Conservation (phyloP, 345 rosid genomes). For the Aquilaria yunnanensis region DNA sequence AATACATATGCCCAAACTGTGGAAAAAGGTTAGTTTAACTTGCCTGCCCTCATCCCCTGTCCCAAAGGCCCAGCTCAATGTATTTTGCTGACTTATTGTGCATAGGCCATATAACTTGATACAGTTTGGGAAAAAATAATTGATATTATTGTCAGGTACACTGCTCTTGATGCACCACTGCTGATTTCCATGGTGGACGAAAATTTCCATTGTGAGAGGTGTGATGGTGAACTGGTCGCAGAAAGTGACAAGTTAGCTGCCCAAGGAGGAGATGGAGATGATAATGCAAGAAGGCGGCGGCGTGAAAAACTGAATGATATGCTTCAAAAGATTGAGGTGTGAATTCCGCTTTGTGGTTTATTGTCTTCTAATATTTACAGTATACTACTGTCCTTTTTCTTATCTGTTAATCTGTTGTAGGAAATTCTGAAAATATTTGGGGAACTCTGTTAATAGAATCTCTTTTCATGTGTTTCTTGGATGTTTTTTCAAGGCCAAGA, state of each 20-base stretch:
- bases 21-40: conserved; percentile 42
- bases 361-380: neutral
- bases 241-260: conserved; percentile 82
- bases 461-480: no score
- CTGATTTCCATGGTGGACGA: conserved; percentile 65
- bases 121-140: neutral
- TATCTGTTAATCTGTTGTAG: neutral
- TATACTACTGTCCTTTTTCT: conserved; percentile 2
- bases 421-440: no score
- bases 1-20: conserved; percentile 89
- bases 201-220: conserved; percentile 80
- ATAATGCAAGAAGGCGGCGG: conserved; percentile 73
- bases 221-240: conserved; percentile 85
- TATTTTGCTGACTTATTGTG: no score
- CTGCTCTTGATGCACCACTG: conserved; percentile 75
- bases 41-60: conserved; percentile 7
- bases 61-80: neutral
- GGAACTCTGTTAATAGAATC: no score
- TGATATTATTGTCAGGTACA: conserved; percentile 47
- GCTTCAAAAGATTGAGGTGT: conserved; percentile 83
- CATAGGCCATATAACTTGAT: no score
- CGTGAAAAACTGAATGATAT: conserved; percentile 68
- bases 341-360: neutral
- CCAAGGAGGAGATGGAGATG: conserved; percentile 92
- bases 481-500: no score